Evolutionary conservation across 441 rosid species (phyloP), one percentile per base, ranked within the genome.

Genomic region (Pelargonium fulgidum): DNA sequence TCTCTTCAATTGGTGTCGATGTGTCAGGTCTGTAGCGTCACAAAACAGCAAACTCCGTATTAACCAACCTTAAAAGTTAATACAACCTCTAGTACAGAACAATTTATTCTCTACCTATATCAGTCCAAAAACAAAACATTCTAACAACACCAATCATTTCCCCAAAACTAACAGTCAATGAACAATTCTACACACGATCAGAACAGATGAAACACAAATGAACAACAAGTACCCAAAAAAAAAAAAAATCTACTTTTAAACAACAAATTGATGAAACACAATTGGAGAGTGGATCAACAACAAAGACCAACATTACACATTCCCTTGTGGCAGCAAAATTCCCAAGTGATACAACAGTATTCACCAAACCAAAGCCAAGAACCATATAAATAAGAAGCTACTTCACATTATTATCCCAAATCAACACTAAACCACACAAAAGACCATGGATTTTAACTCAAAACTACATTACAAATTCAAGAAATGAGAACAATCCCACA

Each of bases 1-100:
- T 93, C 82, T 93, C 98, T 75, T 93, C 98, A 24, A 89, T 88
- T 17, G 99, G 97, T 0, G 97, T 91, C 1, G 85, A 82, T 13
- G 81, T 5, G 77, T 93, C 99, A 0, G 97, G 96, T 87, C 98
- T 91, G 84, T 65, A 10, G 12, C 11, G 11, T 70, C 58, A 72
- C 24, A 2, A 52, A 78, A 65, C 14, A 12, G 61, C 19, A 22
- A 47, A 45, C 8, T 45, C 50, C 50, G 11, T 45, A 45, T 45
- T 0, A 45, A 45, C 12, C 50, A 9, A 9, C 50, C 1, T 17
- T 4, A 45, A 45, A 45, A 9, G 11, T 45, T 7, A 45, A 22
- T 22, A 22, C 24, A 22, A 22, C 24, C 0, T 22, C 24, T 22
- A 22, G 24, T 1, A 22, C 24, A 22, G 24, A 22, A 22, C 24